A percentile compares a stretch with the other conserved stretches of the same genome.
These are phyloP conservation scores for Venturia effusa DNA, from an alignment of 2,329 filamentous ascomycete species.

Conservation along the genomic window DNA sequence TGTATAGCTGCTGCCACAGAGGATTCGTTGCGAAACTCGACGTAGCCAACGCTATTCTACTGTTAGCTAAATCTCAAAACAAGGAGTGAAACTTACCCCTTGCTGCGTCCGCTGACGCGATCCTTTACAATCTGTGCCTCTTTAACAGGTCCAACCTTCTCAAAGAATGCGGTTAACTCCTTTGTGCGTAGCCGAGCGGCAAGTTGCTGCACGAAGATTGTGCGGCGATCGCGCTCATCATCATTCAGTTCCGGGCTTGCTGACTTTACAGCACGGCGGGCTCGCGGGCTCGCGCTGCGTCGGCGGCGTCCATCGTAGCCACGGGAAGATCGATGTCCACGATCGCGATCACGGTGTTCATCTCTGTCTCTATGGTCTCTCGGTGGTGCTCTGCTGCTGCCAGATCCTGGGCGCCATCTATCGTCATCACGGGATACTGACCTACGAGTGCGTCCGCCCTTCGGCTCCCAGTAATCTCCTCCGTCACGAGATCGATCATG, in stretches of 20 bases:
- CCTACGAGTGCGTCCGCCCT: conserved; percentile 1
- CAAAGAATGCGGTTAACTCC: conserved; percentile 89
- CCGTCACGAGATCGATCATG: neutral
- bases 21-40: conserved; percentile 96
- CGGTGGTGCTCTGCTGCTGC: neutral
- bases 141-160: conserved; percentile 86
- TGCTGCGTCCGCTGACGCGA: conserved; percentile 88
- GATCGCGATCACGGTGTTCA: conserved; percentile 42
- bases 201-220: conserved; percentile 96
- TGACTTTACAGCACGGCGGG: conserved; percentile 28
- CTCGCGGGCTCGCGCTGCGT: conserved; percentile 26
- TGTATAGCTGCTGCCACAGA: conserved; percentile 88
- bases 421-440: conserved; percentile 5
- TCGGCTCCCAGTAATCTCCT: conserved; percentile 2
- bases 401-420: conserved; percentile 4
- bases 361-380: conserved; percentile 38
- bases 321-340: conserved; percentile 12
- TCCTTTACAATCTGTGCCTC: conserved; percentile 99
- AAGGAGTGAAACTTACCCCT: conserved; percentile 59
- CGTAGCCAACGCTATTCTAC: conserved; percentile 75
- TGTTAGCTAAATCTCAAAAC: conserved; percentile 25
- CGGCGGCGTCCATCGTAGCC: conserved; percentile 34
- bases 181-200: conserved; percentile 86
- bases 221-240: conserved; percentile 92
- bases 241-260: conserved; percentile 69